Evolutionary conservation across 2,329 filamentous ascomycete species (phyloP).

Genomic region (Mariannaea sp.): DNA sequence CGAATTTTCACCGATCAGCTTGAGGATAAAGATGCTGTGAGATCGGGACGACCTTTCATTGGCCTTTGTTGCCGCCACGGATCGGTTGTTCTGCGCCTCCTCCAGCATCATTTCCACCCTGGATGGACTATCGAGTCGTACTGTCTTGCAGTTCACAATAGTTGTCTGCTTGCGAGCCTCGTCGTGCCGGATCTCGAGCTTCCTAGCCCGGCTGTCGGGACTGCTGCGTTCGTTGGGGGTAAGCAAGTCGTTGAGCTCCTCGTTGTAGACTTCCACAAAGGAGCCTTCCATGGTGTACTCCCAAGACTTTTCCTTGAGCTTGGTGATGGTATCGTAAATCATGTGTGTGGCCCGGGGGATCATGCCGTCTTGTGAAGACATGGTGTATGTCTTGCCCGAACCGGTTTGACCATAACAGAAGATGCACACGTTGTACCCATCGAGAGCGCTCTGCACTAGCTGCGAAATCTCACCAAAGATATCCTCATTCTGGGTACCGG

Average conservation of each 20-base stretch:
- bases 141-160: conserved; percentile 78
- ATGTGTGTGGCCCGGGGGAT: conserved; percentile 92
- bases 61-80: conserved; percentile 94
- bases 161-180: conserved; percentile 78
- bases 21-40: conserved; percentile 95
- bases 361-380: conserved; percentile 91
- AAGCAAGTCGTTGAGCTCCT: conserved; percentile 91
- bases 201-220: conserved; percentile 73
- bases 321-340: conserved; percentile 86
- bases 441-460: conserved; percentile 91
- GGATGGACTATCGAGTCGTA: conserved; percentile 76
- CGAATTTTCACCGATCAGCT: conserved; percentile 70
- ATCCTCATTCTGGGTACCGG: conserved; percentile 75
- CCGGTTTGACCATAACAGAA: conserved; percentile 99
- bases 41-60: conserved; percentile 94
- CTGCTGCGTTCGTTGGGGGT: conserved; percentile 62
- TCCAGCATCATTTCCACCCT: conserved; percentile 81
- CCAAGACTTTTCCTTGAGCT: conserved; percentile 90
- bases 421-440: conserved; percentile 98
- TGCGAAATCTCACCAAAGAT: conserved; percentile 97
- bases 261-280: conserved; percentile 98
- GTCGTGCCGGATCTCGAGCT: conserved; percentile 89
- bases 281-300: conserved; percentile 91
- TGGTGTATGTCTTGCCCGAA: conserved; percentile 95
- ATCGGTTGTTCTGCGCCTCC: conserved; percentile 82